Conservation (phyloP, 768 basidiomycete genomes). For the Rhodotorula toruloides region DNA sequence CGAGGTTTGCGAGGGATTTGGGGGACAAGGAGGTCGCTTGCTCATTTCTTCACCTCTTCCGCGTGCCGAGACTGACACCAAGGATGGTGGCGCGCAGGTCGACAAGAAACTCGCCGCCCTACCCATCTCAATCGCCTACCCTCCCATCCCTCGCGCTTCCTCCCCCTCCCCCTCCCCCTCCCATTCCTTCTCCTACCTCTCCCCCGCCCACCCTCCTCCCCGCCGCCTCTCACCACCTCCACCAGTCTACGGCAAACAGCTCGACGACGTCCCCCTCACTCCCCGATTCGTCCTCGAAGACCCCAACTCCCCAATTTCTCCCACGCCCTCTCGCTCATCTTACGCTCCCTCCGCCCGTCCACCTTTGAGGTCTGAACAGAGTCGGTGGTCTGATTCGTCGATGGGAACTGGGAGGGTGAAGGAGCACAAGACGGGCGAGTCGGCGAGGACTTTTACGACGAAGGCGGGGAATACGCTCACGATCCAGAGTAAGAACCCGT, state of each 20-base stretch:
- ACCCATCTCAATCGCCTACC: constrained; percentile 24
- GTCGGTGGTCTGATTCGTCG: constrained; percentile 13
- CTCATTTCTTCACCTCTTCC: no score
- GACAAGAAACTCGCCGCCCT: constrained; percentile 30
- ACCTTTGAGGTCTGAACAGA: background rate
- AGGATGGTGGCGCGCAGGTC: no score
- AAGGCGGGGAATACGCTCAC: constrained; percentile 27
- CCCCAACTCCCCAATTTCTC: constrained; percentile 19
- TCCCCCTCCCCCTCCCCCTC: constrained; percentile 5
- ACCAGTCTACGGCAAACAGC: background rate
- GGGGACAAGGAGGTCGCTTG: constrained; percentile 30
- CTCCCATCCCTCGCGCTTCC: constrained; percentile 12
- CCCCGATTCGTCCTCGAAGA: constrained; percentile 30
- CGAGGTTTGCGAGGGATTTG: constrained; percentile 21
- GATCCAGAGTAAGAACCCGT: background rate
- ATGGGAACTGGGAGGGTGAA: background rate
- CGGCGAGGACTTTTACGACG: constrained; percentile 21
- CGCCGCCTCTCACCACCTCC: background rate
- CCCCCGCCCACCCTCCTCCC: background rate
- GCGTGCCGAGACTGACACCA: no score
- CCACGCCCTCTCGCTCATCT: constrained; percentile 9
- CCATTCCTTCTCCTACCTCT: background rate
- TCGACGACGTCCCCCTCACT: constrained; percentile 11
- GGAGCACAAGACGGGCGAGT: constrained; percentile 2
- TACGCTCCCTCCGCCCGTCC: constrained; percentile 10